Conservation (phyloP, 164 flowering plant species). For the Amborella trichopoda region DNA sequence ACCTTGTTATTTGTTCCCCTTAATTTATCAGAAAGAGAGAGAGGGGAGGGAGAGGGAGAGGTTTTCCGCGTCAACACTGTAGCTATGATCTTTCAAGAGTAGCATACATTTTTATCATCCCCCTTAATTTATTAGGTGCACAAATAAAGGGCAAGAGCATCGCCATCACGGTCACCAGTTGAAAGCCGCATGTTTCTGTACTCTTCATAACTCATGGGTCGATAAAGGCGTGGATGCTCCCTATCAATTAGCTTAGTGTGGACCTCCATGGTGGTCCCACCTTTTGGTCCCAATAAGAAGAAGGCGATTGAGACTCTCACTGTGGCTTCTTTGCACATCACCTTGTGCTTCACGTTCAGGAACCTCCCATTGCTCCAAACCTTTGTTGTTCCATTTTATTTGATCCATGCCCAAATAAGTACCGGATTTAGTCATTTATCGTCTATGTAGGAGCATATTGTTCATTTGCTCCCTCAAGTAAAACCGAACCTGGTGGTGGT, state of each 20-base stretch:
- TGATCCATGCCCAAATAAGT: no score
- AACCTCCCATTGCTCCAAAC: slow-evolving; percentile 75
- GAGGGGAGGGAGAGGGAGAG: background rate
- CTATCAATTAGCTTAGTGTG: slow-evolving; percentile 33
- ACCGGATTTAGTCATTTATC: no score
- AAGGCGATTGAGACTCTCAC: slow-evolving; percentile 47
- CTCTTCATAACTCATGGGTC: slow-evolving; percentile 39
- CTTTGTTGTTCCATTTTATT: no score
- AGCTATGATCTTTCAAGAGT: no score
- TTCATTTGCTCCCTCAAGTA: no score
- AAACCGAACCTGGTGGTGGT: no score
- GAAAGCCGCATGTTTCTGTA: slow-evolving; percentile 33
- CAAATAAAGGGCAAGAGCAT: slow-evolving; percentile 41
- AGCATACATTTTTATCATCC: no score
- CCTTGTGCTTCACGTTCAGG: slow-evolving; percentile 56
- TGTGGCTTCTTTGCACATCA: slow-evolving; percentile 46
- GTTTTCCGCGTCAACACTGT: no score
- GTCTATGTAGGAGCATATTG: no score
- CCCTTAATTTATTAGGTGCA: no score
- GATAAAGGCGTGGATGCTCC: slow-evolving; percentile 42
- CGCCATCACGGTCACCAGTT: slow-evolving; percentile 38
- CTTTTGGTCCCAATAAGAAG: slow-evolving; percentile 57
- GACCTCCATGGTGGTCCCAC: slow-evolving; percentile 29
- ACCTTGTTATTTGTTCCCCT: no score
- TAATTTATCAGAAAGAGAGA: background rate